Conservation (phyloP, 306 rosid genomes). For the Rosa chinensis region DNA sequence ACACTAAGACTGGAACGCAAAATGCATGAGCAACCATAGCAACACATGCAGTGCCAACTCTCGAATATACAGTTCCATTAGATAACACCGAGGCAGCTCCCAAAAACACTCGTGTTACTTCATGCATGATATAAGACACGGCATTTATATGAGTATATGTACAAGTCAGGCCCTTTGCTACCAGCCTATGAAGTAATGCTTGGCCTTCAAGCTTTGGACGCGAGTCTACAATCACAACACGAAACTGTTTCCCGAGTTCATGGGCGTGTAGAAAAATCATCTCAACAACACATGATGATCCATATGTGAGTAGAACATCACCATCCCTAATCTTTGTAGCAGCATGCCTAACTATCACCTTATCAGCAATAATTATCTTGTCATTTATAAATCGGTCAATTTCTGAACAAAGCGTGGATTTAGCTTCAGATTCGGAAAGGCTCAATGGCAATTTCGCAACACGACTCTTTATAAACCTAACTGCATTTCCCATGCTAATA, state of each 20-base stretch:
- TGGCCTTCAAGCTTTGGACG: slow-evolving; percentile 88
- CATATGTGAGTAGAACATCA: slow-evolving; percentile 84
- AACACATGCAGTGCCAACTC: slow-evolving; percentile 85
- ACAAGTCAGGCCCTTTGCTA: slow-evolving; percentile 71
- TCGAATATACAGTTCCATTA: slow-evolving; percentile 89
- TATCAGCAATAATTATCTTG: slow-evolving; percentile 77
- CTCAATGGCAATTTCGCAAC: slow-evolving; percentile 55
- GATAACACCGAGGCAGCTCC: slow-evolving; percentile 77
- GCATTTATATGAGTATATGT: slow-evolving; percentile 84
- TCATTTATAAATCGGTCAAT: slow-evolving; percentile 68
- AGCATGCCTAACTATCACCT: slow-evolving; percentile 81
- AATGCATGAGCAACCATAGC: slow-evolving; percentile 93
- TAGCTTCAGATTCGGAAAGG: slow-evolving; percentile 71
- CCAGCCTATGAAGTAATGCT: slow-evolving; percentile 63
- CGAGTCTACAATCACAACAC: slow-evolving; percentile 84
- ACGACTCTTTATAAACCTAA: slow-evolving; percentile 66
- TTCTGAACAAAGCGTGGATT: slow-evolving; percentile 63
- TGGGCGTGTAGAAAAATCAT: slow-evolving; percentile 68
- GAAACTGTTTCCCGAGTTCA: slow-evolving; percentile 71
- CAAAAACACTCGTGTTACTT: slow-evolving; percentile 74
- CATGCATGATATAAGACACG: slow-evolving; percentile 77
- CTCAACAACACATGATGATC: slow-evolving; percentile 73
- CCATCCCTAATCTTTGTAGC: slow-evolving; percentile 71
- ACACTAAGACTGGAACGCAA: slow-evolving; percentile 75
- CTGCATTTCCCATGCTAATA: slow-evolving; percentile 87